Evolutionary conservation across 2,329 filamentous ascomycete species (phyloP).

Genomic region (Rachicladosporium sp.): DNA sequence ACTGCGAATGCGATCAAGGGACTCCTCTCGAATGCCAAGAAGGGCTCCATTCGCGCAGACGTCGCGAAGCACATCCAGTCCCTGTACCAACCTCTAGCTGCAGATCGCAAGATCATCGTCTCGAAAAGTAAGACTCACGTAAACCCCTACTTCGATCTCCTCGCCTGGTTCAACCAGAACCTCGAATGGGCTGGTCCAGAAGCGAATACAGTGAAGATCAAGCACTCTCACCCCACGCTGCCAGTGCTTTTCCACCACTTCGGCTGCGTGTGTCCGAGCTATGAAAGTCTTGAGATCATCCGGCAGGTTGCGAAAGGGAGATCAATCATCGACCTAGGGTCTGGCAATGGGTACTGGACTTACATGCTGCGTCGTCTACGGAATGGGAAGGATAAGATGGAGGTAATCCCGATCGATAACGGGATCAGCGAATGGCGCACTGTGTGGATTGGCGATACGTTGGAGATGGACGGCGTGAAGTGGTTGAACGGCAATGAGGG

Average conservation of each 20-base stretch:
- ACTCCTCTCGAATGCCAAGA: constrained; percentile 53
- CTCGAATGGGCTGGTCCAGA: constrained; percentile 55
- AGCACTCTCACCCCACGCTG: constrained; percentile 53
- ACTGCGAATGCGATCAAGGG: constrained; percentile 51
- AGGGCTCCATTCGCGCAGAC: constrained; percentile 46
- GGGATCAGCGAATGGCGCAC: constrained; percentile 56
- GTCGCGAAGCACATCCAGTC: constrained; percentile 45
- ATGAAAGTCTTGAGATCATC: constrained; percentile 52
- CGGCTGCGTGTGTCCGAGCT: constrained; percentile 57
- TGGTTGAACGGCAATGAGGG: constrained; percentile 42
- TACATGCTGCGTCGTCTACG: constrained; percentile 54
- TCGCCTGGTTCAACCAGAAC: constrained; percentile 50
- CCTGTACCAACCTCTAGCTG: constrained; percentile 39
- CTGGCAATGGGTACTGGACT: constrained; percentile 65
- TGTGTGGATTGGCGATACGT: constrained; percentile 56
- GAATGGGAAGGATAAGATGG: constrained; percentile 25
- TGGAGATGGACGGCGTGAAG: constrained; percentile 46
- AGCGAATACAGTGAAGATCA: constrained; percentile 38
- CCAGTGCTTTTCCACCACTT: constrained; percentile 70
- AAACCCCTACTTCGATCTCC: constrained; percentile 59
- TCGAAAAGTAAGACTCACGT: constrained; percentile 32
- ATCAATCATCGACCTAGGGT: constrained; percentile 53
- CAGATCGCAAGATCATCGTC: constrained; percentile 19
- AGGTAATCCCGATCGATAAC: constrained; percentile 52
- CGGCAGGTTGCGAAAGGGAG: constrained; percentile 40